Base-by-base conservation (phyloP, 108 stramenopile species). In the Phaeodactylum tricornutum region DNA sequence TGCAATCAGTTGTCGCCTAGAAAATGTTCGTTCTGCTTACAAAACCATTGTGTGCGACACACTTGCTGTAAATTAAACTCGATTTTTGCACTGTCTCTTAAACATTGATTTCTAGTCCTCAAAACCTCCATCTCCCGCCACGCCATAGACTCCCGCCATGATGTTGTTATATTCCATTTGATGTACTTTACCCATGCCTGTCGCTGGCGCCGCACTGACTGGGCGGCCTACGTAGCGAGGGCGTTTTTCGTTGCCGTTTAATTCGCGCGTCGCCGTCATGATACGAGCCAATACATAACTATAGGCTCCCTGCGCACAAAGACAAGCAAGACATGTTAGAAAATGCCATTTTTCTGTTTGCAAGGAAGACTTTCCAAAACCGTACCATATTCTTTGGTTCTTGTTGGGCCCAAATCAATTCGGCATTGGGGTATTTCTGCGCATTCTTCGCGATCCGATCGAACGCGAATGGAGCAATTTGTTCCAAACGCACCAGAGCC, bases 381-480 rank as follows among this genome's bases (percentile, higher is more conserved):
- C n/a, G n/a, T n/a, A n/a, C n/a, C 22, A 48, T 58, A 35, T 55
- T 37, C 29, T 89, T 89, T 20, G 87, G 87, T 59, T 85, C 98
- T 57, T 99, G 96, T 53, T 95, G 95, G 12, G 84, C 93, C 87
- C 90, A 98, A 12, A 96, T 67, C 23, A 98, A 69, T 56, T 97
- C 96, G 15, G 96, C 97, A 61, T 94, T 93, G 32, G 64, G 47
- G 70, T 95, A 99, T 44, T 61, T 63, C 29, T 49, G 55, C 41
- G 49, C 63, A 50, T 84, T 79, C 28, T 71, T 53, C 28, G 97
- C 96, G 48, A 95, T 79, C 29, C 74, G 69, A 60, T 98, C 97
- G 62, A 97, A 98, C 37, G 98, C 87, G 60, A 99, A 98, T 19
- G 98, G 98, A 23, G 97, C 90, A 51, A 99, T 74, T 61, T 99